phyloP scores from a whole-genome alignment of 495 filamentous ascomycete genomes.

The Lichina pygmaea region DNA sequence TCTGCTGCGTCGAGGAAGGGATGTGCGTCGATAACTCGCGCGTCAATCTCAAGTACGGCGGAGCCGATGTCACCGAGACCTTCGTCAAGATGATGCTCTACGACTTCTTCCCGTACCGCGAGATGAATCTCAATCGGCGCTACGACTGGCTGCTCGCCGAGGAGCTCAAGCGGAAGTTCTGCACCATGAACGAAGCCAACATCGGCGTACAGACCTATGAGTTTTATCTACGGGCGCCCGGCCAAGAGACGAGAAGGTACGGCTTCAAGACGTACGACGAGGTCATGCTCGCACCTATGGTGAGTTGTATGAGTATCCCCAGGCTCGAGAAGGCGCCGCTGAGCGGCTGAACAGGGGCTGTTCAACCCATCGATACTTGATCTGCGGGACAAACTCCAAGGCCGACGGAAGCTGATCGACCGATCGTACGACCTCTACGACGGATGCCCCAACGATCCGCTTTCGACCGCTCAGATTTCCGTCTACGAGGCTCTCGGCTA shows the following conservation, averaged over 20 bases:
- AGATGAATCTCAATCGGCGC: conserved; percentile 70
- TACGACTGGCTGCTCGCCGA: conserved; percentile 88
- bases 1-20: conserved; percentile 92
- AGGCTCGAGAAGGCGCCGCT: neutral
- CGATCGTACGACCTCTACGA: conserved; percentile 87
- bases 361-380: conserved; percentile 76
- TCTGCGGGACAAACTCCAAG: conserved; percentile 45
- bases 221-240: conserved; percentile 71
- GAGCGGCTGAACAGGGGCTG: conserved; percentile 10
- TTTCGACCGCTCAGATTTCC: conserved; percentile 58
- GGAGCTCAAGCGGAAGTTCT: conserved; percentile 75
- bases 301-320: conserved; percentile 10
- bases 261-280: conserved; percentile 90
- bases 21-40: conserved; percentile 80
- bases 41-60: conserved; percentile 83
- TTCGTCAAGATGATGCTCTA: conserved; percentile 94
- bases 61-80: conserved; percentile 73
- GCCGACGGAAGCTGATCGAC: conserved; percentile 50
- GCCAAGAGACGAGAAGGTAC: conserved; percentile 74
- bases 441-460: conserved; percentile 64
- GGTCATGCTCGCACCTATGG: conserved; percentile 71
- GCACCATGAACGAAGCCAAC: conserved; percentile 61
- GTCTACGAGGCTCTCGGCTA: conserved; percentile 25
- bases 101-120: conserved; percentile 77
- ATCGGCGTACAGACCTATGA: conserved; percentile 57